Base-by-base conservation (phyloP, 2,329 filamentous ascomycete species). In the Talaromyces rugulosus region DNA sequence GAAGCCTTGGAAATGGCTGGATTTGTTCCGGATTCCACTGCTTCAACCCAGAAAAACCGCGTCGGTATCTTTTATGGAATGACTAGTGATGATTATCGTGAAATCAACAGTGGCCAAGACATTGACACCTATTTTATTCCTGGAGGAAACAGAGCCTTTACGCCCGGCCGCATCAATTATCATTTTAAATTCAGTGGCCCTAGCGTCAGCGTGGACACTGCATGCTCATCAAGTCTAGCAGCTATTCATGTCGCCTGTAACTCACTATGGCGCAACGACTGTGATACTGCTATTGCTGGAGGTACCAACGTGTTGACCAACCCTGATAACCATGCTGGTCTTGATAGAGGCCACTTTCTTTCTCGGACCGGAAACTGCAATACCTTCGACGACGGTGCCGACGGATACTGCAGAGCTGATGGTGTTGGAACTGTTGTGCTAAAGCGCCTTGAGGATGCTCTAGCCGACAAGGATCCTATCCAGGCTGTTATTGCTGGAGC, bases 1-100 rank as follows among this genome's bases (percentile, higher is more conserved):
- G 89, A 92, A 71, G 89, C 90, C 1, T 79, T 93, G 50, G 90
- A 94, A 73, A 89, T 89, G 86, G 87, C 88, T 36, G 90, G 90
- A 1, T 89, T 90, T 70, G 86, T 91, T 23, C 86, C 87, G 0
- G 89, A 90, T 74, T 80, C 87, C 52, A 90, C 87, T 0, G 82
- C 87, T 0, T 88, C 87, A 0, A 89, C 87, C 3, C 83, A 84
- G 66, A 74, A 82, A 8, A 77, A 86, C 70, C 81, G 85, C 2
- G 85, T 91, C 40, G 89, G 88, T 30, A 89, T 87, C 0, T 91
- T 89, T 70, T 91, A 90, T 67, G 89, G 89, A 51, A 87, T 88
- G 70, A 88, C 88, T 0, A 88, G 86, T 34, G 88, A 92, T 65
- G 89, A 92, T 34, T 75, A 72, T 52, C 70, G 71, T 89, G 87